A percentile compares a stretch with the other conserved stretches of the same genome.
These are phyloP conservation scores for Taphrina populina DNA, from an alignment of 1,139 yeast species.

Conservation along the genomic window DNA sequence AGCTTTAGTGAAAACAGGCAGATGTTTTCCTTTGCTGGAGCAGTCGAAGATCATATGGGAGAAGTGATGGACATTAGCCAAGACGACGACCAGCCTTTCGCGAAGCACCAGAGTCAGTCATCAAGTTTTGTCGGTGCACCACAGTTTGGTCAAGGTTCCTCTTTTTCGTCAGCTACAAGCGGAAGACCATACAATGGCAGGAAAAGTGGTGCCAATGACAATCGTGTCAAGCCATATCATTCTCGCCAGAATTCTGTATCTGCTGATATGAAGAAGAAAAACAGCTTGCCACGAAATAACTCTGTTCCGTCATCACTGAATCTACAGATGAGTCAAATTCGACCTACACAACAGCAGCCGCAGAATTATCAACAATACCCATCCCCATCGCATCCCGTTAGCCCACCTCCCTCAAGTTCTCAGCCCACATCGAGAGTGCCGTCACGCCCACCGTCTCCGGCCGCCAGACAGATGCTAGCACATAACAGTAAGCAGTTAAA, in stretches of 20 bases:
- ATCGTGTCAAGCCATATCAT: conserved; percentile 14
- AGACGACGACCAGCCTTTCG: conserved; percentile 3
- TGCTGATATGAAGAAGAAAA: conserved; percentile 10
- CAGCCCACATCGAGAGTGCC: conserved; percentile 25
- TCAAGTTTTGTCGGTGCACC: not conserved
- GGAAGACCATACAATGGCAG: conserved; percentile 14
- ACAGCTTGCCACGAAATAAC: conserved; percentile 27
- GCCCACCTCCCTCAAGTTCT: conserved; percentile 11
- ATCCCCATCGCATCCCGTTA: conserved; percentile 2
- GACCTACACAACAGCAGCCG: not conserved
- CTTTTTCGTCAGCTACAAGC: conserved; percentile 3
- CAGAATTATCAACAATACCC: conserved; percentile 4
- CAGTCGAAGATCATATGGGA: conserved; percentile 27
- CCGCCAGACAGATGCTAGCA: too few relatives aligned
- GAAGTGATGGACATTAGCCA: conserved; percentile 25
- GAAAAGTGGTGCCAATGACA: conserved; percentile 6
- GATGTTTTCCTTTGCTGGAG: conserved; percentile 28
- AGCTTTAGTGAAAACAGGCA: conserved; percentile 18
- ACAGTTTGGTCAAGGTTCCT: not conserved
- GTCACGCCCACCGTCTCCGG: conserved; percentile 25
- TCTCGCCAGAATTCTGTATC: conserved; percentile 24
- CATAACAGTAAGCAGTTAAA: conserved; percentile 32
- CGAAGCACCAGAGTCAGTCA: not conserved
- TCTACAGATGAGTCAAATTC: conserved; percentile 28
- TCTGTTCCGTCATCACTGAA: conserved; percentile 22